Base-by-base conservation (phyloP, 495 filamentous ascomycete species). In the Lindgomyces ingoldianus region DNA sequence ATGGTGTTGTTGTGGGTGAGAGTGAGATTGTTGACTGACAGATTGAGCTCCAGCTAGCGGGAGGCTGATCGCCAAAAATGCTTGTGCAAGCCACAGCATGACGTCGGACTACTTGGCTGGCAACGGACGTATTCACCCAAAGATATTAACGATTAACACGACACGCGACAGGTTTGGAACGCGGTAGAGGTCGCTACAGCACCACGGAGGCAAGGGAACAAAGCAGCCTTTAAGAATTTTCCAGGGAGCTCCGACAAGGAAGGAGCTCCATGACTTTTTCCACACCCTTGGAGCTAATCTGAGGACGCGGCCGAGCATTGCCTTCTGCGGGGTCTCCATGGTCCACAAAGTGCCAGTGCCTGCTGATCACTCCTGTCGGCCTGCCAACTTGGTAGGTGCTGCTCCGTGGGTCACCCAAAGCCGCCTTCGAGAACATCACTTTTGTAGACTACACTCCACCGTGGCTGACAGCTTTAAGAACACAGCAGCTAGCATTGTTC, bases 41-140 rank as follows among this genome's bases (percentile, higher is more conserved):
- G 51, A 18, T 50, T 56, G 46, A 30, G 56, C 65, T 27, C 24
- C 33, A 1, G 39, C 65, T 55, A 60, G 24, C 22, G 57, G 22
- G 10, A 48, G 56, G 60, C 36, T 41, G 36, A 62, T 48, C 61
- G 62, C 62, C 57, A 70, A 62, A 46, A 63, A 56, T 60, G 67
- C 61, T 52, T 39, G 61, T 42, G 55, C 57, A 60, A 60, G 60
- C 66, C 66, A 63, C 66, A 56, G 50, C 60, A 69, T 69, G 22
- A 51, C 54, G 60, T 60, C 30, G 26, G 41, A 48, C 33, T 39
- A 14, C 14, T 39, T 39, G 33, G 33, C 33, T 39, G 33, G 33
- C 33, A 39, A 14, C 33, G 14, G 33, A 6, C 6, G 33, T 39
- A 6, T 6, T 39, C 33, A 48, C 8, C 22, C 56, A 47, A 47